Evolutionary conservation across 2,329 filamentous ascomycete genomes (phyloP).

Genomic region (Fusarium virguliforme): DNA sequence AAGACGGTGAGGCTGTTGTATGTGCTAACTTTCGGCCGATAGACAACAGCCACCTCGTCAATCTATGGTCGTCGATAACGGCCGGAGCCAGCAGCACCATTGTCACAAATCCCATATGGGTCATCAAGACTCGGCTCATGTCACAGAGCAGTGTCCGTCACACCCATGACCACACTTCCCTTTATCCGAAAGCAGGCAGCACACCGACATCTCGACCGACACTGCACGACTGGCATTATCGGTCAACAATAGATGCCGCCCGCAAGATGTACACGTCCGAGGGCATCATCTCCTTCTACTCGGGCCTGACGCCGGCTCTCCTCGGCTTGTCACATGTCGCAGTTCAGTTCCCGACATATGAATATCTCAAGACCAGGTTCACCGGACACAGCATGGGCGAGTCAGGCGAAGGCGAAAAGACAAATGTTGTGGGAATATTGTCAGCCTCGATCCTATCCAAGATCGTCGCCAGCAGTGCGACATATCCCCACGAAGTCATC

Average conservation of each 20-base stretch:
- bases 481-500: conserved; percentile 97
- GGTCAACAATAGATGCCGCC: conserved; percentile 89
- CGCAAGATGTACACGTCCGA: conserved; percentile 96
- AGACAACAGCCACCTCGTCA: conserved; percentile 85
- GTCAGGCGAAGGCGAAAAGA: conserved; percentile 62
- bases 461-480: conserved; percentile 92
- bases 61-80: conserved; percentile 90
- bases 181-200: conserved; percentile 65
- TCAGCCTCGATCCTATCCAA: conserved; percentile 94
- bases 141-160: conserved; percentile 79
- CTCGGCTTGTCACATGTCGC: conserved; percentile 95
- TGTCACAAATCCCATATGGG: conserved; percentile 98
- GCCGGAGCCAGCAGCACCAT: conserved; percentile 95
- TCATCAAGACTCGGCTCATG: conserved; percentile 98
- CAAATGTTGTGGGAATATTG: conserved; percentile 87
- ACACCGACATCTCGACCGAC: conserved; percentile 70
- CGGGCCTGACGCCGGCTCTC: conserved; percentile 91
- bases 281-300: conserved; percentile 93
- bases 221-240: conserved; percentile 91
- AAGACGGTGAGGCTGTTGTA: not conserved
- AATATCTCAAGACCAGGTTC: conserved; percentile 91
- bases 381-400: conserved; percentile 91
- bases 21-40: conserved; percentile 40
- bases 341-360: conserved; percentile 96
- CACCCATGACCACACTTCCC: conserved; percentile 59